Conservation (phyloP, 106 monocot genomes). For the Iris macrosiphon region DNA sequence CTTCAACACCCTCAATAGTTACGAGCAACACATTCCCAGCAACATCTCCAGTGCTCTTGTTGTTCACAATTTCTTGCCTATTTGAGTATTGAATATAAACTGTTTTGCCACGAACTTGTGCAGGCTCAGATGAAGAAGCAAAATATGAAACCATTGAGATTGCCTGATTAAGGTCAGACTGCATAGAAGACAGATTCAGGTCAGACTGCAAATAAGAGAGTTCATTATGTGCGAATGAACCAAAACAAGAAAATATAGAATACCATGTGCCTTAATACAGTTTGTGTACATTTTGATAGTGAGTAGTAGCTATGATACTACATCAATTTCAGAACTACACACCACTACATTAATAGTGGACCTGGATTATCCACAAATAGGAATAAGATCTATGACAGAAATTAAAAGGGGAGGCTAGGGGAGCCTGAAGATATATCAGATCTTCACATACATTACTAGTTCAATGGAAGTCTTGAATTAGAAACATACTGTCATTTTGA, state of each 20-base stretch:
- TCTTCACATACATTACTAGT: too few relatives aligned
- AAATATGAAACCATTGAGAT: constrained; percentile 81
- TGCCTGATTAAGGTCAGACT: constrained; percentile 74
- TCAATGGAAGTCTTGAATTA: too few relatives aligned
- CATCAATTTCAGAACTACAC: neutral
- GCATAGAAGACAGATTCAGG: constrained; percentile 13
- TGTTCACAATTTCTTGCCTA: constrained; percentile 77
- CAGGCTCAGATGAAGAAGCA: constrained; percentile 76
- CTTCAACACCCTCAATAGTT: constrained; percentile 79
- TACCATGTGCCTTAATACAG: too few relatives aligned
- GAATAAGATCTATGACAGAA: too few relatives aligned
- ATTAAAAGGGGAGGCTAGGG: too few relatives aligned
- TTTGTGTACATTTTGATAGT: neutral
- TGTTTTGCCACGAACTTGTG: constrained; percentile 76
- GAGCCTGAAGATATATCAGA: too few relatives aligned
- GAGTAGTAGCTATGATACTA: too few relatives aligned
- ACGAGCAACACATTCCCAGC: constrained; percentile 73
- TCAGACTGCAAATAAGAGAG: constrained; percentile 35
- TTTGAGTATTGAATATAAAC: constrained; percentile 89
- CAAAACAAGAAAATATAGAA: neutral
- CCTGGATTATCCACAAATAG: neutral
- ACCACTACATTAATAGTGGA: neutral
- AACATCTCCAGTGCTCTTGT: constrained; percentile 57
- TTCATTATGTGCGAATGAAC: neutral
- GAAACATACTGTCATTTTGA: too few relatives aligned